Evolutionary conservation across 306 rosid species (phyloP), one percentile per base, ranked within the genome.

Genomic region (Cucumis cinereus): DNA sequence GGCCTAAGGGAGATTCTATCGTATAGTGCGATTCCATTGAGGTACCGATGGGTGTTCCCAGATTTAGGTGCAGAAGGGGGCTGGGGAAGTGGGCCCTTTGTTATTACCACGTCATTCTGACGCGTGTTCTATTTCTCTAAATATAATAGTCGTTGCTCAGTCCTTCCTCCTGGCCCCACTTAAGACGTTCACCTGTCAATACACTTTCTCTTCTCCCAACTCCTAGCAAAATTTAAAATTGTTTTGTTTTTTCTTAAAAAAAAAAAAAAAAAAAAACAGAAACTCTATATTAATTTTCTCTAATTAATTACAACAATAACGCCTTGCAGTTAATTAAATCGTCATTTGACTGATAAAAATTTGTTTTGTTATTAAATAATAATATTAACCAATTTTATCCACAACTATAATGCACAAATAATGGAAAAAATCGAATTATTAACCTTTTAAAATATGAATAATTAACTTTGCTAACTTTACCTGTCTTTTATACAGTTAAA

Each of bases 101-200:
- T 16, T 19, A 41, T 41, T 23, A 30, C 23, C 79, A 47, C 70
- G 79, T 61, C 72, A 60, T 76, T 28, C 6, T 72, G 76, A 28
- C 45, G 50, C 76, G 76, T 72, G 76, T 50, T 30, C 41, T 11
- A 49, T 26, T 28, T 50, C 17, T 30, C 17, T 30, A 3, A 16
- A 16, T 14, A 16, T 14, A 17, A 52, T 17, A 5, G 76, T 19
- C 20, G 59, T 71, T 71, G 76, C 24, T 13, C 20, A 26, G 76
- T 71, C 76, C 59, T 14, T 20, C 49, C 10, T 12, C 5, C 23
- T 0, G 20, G 56, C 1, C 57, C 55, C 75, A 41, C 55, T 23
- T 43, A 49, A 43, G 60, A 71, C 36, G 59, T 49, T 71, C 24
- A 71, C 26, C 76, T 71, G 76, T 67, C 73, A 67, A 67, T 22